A percentile compares a stretch with the other conserved stretches of the same genome.
Conservation (phyloP, 352 stramenopile genomes). For the Plasmopara viticola region DNA sequence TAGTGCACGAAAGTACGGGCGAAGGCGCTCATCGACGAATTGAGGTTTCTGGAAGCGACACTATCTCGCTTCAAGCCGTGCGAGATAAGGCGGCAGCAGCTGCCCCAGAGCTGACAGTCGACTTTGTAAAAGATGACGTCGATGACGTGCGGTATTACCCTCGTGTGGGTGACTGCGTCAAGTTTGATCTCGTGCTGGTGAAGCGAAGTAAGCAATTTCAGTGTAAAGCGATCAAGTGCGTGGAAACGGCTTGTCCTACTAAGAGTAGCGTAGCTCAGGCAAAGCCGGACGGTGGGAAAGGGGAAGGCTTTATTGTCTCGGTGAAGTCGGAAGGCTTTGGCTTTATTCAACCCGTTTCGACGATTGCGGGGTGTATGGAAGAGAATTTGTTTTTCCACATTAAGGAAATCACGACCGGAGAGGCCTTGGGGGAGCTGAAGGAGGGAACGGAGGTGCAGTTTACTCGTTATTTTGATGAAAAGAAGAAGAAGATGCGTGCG, state of each 20-base stretch:
- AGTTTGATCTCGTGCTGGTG: slow-evolving; percentile 45
- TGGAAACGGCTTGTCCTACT: slow-evolving; percentile 22
- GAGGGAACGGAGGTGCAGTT: slow-evolving; percentile 70
- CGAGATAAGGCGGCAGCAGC: slow-evolving; percentile 17
- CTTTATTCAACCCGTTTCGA: slow-evolving; percentile 60
- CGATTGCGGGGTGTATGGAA: slow-evolving; percentile 22
- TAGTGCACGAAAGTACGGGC: slow-evolving; percentile 45
- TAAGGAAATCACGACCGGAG: slow-evolving; percentile 52
- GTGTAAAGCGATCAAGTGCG: slow-evolving; percentile 42
- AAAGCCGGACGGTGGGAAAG: slow-evolving; percentile 16
- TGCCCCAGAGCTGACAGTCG: slow-evolving; percentile 30
- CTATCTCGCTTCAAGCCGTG: slow-evolving; percentile 18
- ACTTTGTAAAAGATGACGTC: slow-evolving; percentile 59
- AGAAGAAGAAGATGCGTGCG: slow-evolving; percentile 67
- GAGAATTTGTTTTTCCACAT: slow-evolving; percentile 81
- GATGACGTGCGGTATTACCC: slow-evolving; percentile 63
- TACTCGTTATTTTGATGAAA: slow-evolving; percentile 51
- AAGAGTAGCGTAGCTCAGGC: slow-evolving; percentile 13
- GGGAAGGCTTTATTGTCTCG: slow-evolving; percentile 56
- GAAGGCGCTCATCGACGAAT: slow-evolving; percentile 36
- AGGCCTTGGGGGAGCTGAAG: slow-evolving; percentile 51
- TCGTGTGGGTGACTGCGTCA: slow-evolving; percentile 51
- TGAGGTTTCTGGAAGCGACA: slow-evolving; percentile 27
- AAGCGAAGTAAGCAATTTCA: slow-evolving; percentile 67
- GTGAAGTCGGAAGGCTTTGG: slow-evolving; percentile 70